Percentiles rank a stretch among this genome's conserved stretches.
These are phyloP conservation scores for Rhizopogon vulgaris DNA, from an alignment of 768 basidiomycete species.

Conservation along the genomic window DNA sequence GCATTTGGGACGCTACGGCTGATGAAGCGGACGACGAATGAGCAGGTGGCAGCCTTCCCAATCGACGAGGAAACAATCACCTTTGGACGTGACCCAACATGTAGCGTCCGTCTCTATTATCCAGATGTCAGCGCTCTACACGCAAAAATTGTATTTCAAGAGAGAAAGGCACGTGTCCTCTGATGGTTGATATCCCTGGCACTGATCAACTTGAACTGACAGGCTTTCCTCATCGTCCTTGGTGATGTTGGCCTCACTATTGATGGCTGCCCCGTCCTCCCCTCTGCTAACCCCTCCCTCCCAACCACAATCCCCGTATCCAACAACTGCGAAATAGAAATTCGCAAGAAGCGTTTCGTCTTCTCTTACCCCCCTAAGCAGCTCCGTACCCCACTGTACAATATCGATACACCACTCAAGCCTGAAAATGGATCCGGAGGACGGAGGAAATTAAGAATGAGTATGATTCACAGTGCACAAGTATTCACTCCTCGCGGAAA, in stretches of 20 bases:
- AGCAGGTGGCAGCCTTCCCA: conserved; percentile 59
- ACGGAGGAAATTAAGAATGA: conserved; percentile 51
- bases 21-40: conserved; percentile 45
- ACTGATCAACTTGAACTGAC: background rate
- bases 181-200: background rate
- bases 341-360: conserved; percentile 63
- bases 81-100: conserved; percentile 59
- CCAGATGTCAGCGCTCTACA: conserved; percentile 55
- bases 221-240: conserved; percentile 66
- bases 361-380: conserved; percentile 76
- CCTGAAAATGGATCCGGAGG: background rate
- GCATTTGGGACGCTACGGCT: conserved; percentile 60
- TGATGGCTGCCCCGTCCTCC: conserved; percentile 59
- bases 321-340: conserved; percentile 62
- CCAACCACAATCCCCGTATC: conserved; percentile 57
- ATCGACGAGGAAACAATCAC: conserved; percentile 64
- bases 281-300: conserved; percentile 25
- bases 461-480: conserved; percentile 70
- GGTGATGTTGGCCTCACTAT: conserved; percentile 52
- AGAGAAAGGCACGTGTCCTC: conserved; percentile 45
- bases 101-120: conserved; percentile 69
- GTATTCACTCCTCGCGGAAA: conserved; percentile 55
- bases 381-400: conserved; percentile 44
- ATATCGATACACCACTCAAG: conserved; percentile 42
- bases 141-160: conserved; percentile 58